Evolutionary conservation across 352 stramenopile species (phyloP), one percentile per base, ranked within the genome.

Genomic region (Phytophthora multivora): DNA sequence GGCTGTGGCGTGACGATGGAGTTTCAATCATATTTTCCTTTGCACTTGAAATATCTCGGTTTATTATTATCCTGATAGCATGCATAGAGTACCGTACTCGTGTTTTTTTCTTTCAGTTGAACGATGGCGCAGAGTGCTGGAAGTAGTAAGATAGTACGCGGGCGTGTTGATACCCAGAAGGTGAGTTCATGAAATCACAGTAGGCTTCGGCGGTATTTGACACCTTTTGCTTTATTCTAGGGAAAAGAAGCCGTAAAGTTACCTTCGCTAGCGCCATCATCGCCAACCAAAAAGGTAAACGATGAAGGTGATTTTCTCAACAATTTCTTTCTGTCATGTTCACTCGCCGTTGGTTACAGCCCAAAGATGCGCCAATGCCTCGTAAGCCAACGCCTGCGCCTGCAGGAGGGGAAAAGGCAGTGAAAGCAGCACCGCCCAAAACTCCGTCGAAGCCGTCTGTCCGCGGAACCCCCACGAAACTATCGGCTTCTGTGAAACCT

Each of bases 171-270:
- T 40, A 36, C 35, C 21, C 47, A 65, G 46, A 66, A 63, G 39
- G 28, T 33, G 8, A 11, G 28, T 33, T 9, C 28, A 12, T 12
- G 8, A 33, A 33, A 33, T 33, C 28, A 4, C 0, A 33, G 5
- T 33, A 33, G 12, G 8, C 28, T 23, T 23, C 21, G 21, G 21
- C 21, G 21, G 26, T 10, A 15, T 38, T 13, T 51, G 2, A 28
- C 21, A 40, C 12, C 11, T 51, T 15, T 46, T 4, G 18, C 4
- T 35, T 12, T 30, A 12, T 2, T 19, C 12, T 31, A 75, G 59
- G 35, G 16, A 18, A 75, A 81, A 64, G 68, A 83, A 21, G 43
- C 56, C 7, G 62, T 87, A 36, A 87, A 85, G 40, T 35, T 89
- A 19, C 80, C 80, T 3, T 62, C 51, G 7, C 52, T 89, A 19